Conservation (phyloP, 2,329 filamentous ascomycete species). For the Plectosphaerella cucumerina region DNA sequence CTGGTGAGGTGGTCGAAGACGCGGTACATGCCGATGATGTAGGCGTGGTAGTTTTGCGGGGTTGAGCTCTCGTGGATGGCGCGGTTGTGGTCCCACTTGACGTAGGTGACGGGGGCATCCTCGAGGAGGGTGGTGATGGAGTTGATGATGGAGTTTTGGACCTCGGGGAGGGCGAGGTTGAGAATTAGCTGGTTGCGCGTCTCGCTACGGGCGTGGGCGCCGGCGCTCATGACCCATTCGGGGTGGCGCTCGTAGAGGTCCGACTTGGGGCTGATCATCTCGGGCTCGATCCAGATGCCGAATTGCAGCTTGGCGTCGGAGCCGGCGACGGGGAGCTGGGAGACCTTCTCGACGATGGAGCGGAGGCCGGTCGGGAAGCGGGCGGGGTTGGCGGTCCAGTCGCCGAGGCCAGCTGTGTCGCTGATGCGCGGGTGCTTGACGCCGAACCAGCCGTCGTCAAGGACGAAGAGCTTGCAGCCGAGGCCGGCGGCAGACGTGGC, state of each 20-base stretch:
- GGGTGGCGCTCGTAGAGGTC: constrained; percentile 57
- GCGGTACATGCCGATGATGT: constrained; percentile 60
- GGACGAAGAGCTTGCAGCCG: constrained; percentile 59
- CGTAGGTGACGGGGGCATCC: constrained; percentile 50
- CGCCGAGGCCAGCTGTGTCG: constrained; percentile 56
- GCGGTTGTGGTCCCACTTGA: constrained; percentile 68
- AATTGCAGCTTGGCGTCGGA: constrained; percentile 49
- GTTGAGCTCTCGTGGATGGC: constrained; percentile 56
- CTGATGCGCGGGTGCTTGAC: constrained; percentile 54
- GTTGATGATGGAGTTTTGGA: constrained; percentile 59
- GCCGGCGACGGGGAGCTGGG: constrained; percentile 41
- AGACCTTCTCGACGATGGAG: constrained; percentile 47
- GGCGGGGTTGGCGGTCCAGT: constrained; percentile 56
- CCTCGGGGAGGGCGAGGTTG: constrained; percentile 55
- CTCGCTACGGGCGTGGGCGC: constrained; percentile 50
- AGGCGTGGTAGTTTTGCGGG: constrained; percentile 50
- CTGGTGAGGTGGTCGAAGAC: constrained; percentile 58
- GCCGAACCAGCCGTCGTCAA: constrained; percentile 67
- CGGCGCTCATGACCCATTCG: constrained; percentile 59
- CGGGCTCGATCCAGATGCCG: constrained; percentile 64
- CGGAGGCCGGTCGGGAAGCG: constrained; percentile 55
- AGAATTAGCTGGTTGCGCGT: constrained; percentile 57
- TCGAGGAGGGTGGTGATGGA: constrained; percentile 50
- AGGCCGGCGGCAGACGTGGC: constrained; percentile 53
- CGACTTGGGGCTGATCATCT: constrained; percentile 64